Conservation (phyloP, 768 basidiomycete species). For the Boletus vinaceobasis region DNA sequence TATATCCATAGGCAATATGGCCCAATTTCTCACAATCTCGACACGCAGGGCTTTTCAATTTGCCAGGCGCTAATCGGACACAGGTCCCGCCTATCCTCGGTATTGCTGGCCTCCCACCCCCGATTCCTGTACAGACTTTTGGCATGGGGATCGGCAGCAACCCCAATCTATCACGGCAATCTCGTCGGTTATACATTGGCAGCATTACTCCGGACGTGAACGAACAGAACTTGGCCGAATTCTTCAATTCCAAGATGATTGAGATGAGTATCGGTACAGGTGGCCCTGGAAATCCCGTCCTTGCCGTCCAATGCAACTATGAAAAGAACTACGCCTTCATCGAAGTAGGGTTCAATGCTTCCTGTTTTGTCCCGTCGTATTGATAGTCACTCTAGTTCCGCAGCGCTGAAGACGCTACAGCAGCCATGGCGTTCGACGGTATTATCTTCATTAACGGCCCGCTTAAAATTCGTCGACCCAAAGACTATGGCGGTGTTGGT, state of each 20-base stretch:
- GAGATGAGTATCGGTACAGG: slow-evolving; percentile 88
- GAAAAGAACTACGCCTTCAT: slow-evolving; percentile 99
- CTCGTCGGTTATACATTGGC: slow-evolving; percentile 93
- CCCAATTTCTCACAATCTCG: slow-evolving; percentile 9
- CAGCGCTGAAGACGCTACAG: slow-evolving; percentile 92
- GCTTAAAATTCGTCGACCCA: slow-evolving; percentile 96
- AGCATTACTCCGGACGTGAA: slow-evolving; percentile 94
- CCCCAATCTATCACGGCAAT: slow-evolving; percentile 89
- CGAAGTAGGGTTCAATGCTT: slow-evolving; percentile 58
- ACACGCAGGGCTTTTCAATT: slow-evolving; percentile 82
- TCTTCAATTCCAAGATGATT: slow-evolving; percentile 95
- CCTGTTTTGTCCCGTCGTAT: not conserved
- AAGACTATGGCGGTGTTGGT: slow-evolving; percentile 80
- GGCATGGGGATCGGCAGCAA: slow-evolving; percentile 85
- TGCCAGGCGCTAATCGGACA: slow-evolving; percentile 91
- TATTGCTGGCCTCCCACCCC: slow-evolving; percentile 77
- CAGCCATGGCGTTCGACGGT: slow-evolving; percentile 96
- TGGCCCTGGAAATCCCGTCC: slow-evolving; percentile 82
- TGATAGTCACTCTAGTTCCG: slow-evolving; percentile 70
- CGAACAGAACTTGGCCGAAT: slow-evolving; percentile 86
- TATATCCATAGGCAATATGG: not conserved
- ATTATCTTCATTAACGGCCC: slow-evolving; percentile 93
- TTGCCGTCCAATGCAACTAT: slow-evolving; percentile 94
- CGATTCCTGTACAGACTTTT: slow-evolving; percentile 79
- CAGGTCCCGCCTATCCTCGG: slow-evolving; percentile 81